Conservation (phyloP, 2,329 filamentous ascomycete genomes). For the Diaporthe caulivora region DNA sequence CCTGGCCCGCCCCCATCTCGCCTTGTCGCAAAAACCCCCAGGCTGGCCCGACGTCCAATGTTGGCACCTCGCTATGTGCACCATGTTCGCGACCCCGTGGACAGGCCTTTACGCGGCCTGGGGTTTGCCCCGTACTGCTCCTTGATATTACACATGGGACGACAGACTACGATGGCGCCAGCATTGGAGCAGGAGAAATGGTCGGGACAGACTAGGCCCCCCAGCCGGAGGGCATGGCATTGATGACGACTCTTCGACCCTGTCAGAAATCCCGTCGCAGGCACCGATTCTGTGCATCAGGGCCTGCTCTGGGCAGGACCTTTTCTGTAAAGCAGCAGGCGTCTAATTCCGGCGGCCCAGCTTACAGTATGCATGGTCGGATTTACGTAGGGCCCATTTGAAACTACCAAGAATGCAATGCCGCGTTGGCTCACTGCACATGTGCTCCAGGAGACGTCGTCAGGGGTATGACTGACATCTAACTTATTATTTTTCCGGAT, state of each 20-base stretch:
- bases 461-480: neutral
- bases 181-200: neutral
- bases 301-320: constrained; percentile 16
- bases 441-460: neutral
- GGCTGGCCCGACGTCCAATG: constrained; percentile 19
- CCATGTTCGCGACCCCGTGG: neutral
- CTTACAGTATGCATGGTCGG: neutral
- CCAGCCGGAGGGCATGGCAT: neutral
- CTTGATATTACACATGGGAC: constrained; percentile 11
- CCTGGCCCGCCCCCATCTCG: neutral
- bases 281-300: neutral
- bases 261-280: constrained; percentile 5
- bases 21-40: constrained; percentile 5
- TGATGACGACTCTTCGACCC: neutral
- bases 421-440: neutral
- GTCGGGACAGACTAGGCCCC: neutral
- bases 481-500: too few relatives aligned
- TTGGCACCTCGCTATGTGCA: neutral
- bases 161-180: neutral
- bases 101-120: neutral
- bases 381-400: neutral
- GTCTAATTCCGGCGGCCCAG: neutral
- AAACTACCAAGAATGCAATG: neutral
- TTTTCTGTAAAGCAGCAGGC: neutral
- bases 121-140: neutral